Percentiles rank a stretch among this genome's conserved stretches.
Conservation (phyloP, 257 asterid species). For the Nicotiana sylvestris region DNA sequence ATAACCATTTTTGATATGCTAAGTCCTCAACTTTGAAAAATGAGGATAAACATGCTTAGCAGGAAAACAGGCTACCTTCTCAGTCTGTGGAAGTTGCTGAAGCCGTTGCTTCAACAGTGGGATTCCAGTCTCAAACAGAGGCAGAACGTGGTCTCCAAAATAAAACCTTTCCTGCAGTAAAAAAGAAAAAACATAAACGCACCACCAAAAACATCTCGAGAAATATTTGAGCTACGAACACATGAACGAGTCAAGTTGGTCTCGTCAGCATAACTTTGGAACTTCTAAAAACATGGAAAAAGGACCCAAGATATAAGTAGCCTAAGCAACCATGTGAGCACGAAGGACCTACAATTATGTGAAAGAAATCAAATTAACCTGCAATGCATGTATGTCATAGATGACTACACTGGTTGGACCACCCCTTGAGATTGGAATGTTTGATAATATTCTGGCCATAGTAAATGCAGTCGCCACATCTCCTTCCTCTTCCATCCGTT, state of each 20-base stretch:
- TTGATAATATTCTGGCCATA: conserved; percentile 89
- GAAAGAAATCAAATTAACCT: conserved; percentile 37
- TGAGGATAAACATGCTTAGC: neutral
- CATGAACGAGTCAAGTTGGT: neutral
- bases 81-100: conserved; percentile 65
- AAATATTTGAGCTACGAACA: neutral
- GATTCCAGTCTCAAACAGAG: conserved; percentile 87
- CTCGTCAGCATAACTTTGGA: neutral
- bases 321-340: neutral
- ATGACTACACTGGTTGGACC: conserved; percentile 92
- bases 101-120: conserved; percentile 86
- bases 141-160: conserved; percentile 82
- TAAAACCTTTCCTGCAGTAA: conserved; percentile 85
- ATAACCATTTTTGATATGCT: neutral
- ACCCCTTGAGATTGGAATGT: conserved; percentile 84
- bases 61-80: conserved; percentile 39
- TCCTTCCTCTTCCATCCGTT: conserved; percentile 93
- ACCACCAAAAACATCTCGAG: neutral
- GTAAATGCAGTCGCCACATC: conserved; percentile 96
- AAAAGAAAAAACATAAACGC: neutral
- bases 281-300: neutral
- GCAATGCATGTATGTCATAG: conserved; percentile 85
- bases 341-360: neutral
- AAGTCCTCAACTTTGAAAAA: neutral
- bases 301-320: neutral